Evolutionary conservation across 768 basidiomycete species (phyloP), one percentile per base, ranked within the genome.

Genomic region (Termitomyces sp.): DNA sequence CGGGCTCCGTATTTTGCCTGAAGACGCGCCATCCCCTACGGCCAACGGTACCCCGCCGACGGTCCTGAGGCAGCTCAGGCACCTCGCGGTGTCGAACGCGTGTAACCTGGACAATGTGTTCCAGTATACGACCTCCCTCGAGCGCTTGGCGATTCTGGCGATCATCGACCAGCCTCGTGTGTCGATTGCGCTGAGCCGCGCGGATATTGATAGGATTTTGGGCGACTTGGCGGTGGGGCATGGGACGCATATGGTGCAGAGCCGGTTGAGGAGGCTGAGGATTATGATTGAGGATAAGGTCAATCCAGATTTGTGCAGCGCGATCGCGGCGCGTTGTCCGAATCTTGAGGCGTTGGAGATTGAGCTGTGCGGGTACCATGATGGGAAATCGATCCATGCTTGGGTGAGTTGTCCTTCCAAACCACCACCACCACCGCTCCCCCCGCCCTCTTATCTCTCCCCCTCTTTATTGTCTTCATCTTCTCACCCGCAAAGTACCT

Each of bases 281-380:
- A 63, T 78, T 2, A 74, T 77, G 67, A 69, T 74, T 31, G 77
- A 77, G 62, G 75, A 76, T 34, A 70, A 73, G 45, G 65, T 74
- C 21, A 70, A 72, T 31, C 68, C 72, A 0, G 66, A 63, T 6
- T 56, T 77, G 32, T 72, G 73, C 54, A 58, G 54, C 16, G 57
- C 63, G n/a, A 66, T 77, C n/a, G 67, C 67, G 11, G 42, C 29
- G 42, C 60, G 65, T n/a, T 78, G 73, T 59, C 73, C 74, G 1
- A 59, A 60, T 4, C 66, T 78, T 27, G 73, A 77, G 58, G 62
- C 66, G 43, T 55, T 78, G 44, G 77, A 78, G 59, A 67, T 78
- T 17, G 77, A 78, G 60, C 62, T 71, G 4, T 78, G 77, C 61
- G 75, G 74, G 44, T 76, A 77, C 58, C 70, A 70, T 34, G 73